Conservation (phyloP, 192 early-diverging fungal genomes). For the Gonapodya prolifera region DNA sequence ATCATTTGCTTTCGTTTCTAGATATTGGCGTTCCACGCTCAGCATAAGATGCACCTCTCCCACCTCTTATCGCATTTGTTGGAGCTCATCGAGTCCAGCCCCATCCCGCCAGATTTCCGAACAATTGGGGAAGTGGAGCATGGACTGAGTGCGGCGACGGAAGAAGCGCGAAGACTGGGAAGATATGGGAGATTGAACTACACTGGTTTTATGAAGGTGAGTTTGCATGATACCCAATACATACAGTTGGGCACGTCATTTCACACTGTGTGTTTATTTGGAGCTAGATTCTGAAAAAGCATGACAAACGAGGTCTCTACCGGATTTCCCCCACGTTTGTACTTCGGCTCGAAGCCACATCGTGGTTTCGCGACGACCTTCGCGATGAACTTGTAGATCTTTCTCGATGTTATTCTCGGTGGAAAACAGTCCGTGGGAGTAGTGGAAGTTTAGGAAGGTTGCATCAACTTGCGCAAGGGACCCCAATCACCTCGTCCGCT, state of each 20-base stretch:
- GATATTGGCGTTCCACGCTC: background rate
- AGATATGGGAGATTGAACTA: constrained; percentile 68
- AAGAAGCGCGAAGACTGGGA: constrained; percentile 22
- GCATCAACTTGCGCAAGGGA: background rate
- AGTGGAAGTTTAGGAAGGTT: background rate
- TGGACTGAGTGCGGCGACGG: background rate
- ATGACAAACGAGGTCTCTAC: constrained; percentile 88
- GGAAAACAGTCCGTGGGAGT: background rate
- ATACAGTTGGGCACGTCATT: background rate
- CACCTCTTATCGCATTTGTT: background rate
- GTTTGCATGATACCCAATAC: background rate
- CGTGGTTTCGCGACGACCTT: background rate
- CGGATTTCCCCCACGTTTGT: constrained; percentile 63
- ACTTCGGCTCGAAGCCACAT: constrained; percentile 17
- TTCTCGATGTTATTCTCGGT: background rate
- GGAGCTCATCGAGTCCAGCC: background rate
- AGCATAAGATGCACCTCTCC: background rate
- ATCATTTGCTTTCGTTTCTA: background rate
- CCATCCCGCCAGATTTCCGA: background rate
- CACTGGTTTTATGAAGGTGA: constrained; percentile 42
- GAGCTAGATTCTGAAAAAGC: constrained; percentile 93
- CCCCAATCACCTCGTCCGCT: no score
- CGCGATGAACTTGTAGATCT: background rate
- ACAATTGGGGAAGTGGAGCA: background rate
- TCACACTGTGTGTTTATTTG: background rate